phyloP scores from a whole-genome alignment of 257 asterid genomes.

The Solanum gandarillasii region DNA sequence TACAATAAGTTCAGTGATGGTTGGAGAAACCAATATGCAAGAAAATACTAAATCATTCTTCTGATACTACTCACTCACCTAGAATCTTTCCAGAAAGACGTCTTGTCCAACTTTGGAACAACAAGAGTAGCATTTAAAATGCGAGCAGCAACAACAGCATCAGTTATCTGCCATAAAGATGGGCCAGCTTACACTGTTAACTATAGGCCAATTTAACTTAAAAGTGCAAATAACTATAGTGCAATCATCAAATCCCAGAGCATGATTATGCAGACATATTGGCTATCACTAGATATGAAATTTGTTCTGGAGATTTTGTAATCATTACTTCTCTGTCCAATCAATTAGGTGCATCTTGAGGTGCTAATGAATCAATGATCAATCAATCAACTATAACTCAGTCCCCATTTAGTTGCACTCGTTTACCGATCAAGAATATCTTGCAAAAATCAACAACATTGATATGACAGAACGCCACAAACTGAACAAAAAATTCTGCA shows the following conservation, averaged over 20 bases:
- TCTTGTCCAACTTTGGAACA: conserved; percentile 76
- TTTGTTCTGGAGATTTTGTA: neutral
- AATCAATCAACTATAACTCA: neutral
- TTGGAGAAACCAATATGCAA: neutral
- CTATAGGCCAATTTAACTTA: neutral
- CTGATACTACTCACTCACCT: conserved; percentile 51
- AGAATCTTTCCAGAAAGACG: conserved; percentile 95
- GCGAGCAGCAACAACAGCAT: conserved; percentile 98
- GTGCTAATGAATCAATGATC: neutral
- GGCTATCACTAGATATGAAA: neutral
- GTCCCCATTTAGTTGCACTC: neutral
- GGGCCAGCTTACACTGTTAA: neutral
- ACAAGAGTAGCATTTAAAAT: conserved; percentile 93
- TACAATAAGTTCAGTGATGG: neutral
- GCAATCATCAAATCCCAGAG: neutral
- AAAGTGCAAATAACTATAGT: neutral
- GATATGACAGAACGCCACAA: neutral
- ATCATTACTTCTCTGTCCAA: neutral
- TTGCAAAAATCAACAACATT: neutral
- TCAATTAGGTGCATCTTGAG: neutral
- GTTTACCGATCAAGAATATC: neutral
- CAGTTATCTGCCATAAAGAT: conserved; percentile 56
- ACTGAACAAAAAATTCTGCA: neutral
- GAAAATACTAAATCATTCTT: neutral
- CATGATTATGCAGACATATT: neutral